Evolutionary conservation across 202 grass and related monocot species (phyloP).

Genomic region (Cymbopogon flexuosus): DNA sequence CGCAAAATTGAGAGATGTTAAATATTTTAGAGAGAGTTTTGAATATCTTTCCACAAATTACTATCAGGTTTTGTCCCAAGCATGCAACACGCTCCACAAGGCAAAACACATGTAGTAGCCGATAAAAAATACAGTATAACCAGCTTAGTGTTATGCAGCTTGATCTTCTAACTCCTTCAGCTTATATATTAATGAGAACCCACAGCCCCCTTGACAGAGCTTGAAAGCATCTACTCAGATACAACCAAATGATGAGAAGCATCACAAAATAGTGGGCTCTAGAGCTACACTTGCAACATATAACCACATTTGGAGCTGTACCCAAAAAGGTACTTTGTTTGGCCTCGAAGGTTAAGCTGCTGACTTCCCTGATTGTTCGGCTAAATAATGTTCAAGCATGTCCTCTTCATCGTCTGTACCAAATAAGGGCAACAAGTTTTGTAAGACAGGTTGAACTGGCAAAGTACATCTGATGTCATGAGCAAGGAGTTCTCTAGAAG

Average conservation of each 20-base stretch:
- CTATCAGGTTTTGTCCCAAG: not conserved
- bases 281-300: constrained; percentile 2
- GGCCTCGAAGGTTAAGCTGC: constrained; percentile 42
- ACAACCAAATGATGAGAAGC: constrained; percentile 15
- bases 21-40: not conserved
- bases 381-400: constrained; percentile 99
- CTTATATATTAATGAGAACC: constrained; percentile 1
- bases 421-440: not conserved
- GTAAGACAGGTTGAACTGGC: constrained; percentile 2
- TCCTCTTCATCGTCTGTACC: constrained; percentile 92
- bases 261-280: not conserved
- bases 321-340: not conserved
- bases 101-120: not conserved
- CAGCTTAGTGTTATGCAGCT: not conserved
- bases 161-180: not conserved
- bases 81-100: not conserved
- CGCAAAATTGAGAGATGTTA: not conserved
- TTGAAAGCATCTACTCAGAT: not conserved
- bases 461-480: constrained; percentile 11
- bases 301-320: not conserved
- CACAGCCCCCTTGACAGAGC: constrained; percentile 6
- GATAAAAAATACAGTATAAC: not conserved
- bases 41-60: not conserved
- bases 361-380: constrained; percentile 60
- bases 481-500: not conserved